Percentiles rank a stretch among this genome's conserved stretches.
Evolutionary conservation across 306 rosid genomes (phyloP).

Genomic region (Calophaca sinica): DNA sequence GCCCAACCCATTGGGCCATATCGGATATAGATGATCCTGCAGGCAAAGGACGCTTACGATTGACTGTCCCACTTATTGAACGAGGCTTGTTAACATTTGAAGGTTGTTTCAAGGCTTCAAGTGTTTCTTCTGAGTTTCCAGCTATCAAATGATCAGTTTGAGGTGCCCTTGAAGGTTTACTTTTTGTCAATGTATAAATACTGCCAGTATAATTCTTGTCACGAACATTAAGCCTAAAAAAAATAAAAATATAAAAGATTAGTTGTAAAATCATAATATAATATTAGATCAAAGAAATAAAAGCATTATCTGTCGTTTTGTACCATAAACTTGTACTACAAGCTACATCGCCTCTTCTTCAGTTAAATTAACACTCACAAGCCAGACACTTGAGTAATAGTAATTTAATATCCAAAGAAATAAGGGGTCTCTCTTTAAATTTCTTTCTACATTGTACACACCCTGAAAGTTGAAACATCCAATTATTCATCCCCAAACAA

Average conservation of each 20-base stretch:
- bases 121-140: conserved; percentile 58
- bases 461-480: too few relatives aligned
- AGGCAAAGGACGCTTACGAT: conserved; percentile 68
- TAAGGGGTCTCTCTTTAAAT: too few relatives aligned
- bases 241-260: conserved; percentile 18
- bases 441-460: too few relatives aligned
- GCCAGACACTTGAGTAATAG: too few relatives aligned
- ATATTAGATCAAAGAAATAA: conserved; percentile 19
- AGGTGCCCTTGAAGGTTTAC: conserved; percentile 79
- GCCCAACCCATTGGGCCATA: conserved; percentile 92
- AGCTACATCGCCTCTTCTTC: too few relatives aligned
- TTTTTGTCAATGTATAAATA: conserved; percentile 65
- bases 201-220: conserved; percentile 60
- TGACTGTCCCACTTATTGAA: conserved; percentile 54
- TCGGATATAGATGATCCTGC: conserved; percentile 66
- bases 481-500: too few relatives aligned
- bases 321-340: too few relatives aligned
- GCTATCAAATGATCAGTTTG: conserved; percentile 62
- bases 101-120: conserved; percentile 70
- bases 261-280: conserved; percentile 6
- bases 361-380: too few relatives aligned
- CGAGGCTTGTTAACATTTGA: conserved; percentile 58
- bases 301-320: not conserved
- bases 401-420: too few relatives aligned
- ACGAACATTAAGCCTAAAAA: conserved; percentile 57